Conservation (phyloP, 2,329 filamentous ascomycete species). For the Monilinia polystroma region DNA sequence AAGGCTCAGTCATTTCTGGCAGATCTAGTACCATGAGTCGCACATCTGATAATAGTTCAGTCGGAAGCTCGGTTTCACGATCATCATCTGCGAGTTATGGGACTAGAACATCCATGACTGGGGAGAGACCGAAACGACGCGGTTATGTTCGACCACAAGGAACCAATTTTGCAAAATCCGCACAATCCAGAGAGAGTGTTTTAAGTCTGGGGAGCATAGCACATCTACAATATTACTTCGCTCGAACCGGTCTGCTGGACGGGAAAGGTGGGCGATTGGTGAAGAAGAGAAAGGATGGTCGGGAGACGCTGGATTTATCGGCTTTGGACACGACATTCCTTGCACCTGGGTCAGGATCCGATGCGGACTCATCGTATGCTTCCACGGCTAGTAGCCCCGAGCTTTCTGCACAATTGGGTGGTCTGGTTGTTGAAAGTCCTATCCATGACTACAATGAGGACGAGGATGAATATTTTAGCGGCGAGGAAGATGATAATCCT, state of each 20-base stretch:
- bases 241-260: constrained; percentile 86
- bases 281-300: constrained; percentile 59
- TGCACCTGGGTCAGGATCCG: constrained; percentile 47
- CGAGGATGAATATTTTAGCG: constrained; percentile 48
- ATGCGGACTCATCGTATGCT: constrained; percentile 59
- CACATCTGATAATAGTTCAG: constrained; percentile 54
- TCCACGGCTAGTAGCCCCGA: constrained; percentile 62
- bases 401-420: constrained; percentile 41
- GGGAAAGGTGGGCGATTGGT: constrained; percentile 87
- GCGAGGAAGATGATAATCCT: constrained; percentile 61
- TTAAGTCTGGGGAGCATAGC: constrained; percentile 95
- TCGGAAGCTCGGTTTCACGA: constrained; percentile 53
- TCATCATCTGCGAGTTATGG: constrained; percentile 60
- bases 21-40: constrained; percentile 45
- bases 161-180: constrained; percentile 78
- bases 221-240: constrained; percentile 98
- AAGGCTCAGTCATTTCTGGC: constrained; percentile 51
- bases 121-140: constrained; percentile 42
- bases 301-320: constrained; percentile 56
- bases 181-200: constrained; percentile 87
- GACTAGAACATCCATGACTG: constrained; percentile 49
- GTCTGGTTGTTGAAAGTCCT: constrained; percentile 42
- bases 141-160: constrained; percentile 42
- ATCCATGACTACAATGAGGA: constrained; percentile 49
- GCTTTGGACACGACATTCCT: constrained; percentile 49